Evolutionary conservation across 768 basidiomycete species (phyloP).

Genomic region (Mycena rosella): DNA sequence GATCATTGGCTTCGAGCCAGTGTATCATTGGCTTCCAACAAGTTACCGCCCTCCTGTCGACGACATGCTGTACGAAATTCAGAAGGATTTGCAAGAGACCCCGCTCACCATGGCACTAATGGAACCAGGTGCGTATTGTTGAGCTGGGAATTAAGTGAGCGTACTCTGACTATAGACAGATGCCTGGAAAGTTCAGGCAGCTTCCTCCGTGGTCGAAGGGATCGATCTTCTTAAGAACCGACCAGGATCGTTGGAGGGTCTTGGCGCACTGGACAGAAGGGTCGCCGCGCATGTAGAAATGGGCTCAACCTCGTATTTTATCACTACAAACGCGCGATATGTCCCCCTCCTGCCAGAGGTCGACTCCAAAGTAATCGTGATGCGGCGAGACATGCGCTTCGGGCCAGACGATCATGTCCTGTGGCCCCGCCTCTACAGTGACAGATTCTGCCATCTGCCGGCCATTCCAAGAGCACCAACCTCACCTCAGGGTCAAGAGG

Average conservation of each 20-base stretch:
- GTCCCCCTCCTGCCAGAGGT: slow-evolving; percentile 10
- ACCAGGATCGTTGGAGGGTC: neutral
- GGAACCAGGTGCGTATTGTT: slow-evolving; percentile 1
- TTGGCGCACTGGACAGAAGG: neutral
- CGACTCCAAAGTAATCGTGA: slow-evolving; percentile 8
- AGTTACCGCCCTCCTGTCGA: too few relatives aligned
- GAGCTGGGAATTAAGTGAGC: neutral
- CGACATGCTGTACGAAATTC: neutral
- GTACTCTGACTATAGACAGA: neutral
- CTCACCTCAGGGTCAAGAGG: neutral
- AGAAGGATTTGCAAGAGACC: neutral
- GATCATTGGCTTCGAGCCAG: slow-evolving; percentile 14
- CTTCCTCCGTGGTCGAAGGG: neutral
- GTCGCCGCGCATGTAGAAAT: neutral
- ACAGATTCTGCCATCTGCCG: neutral
- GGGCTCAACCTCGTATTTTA: neutral
- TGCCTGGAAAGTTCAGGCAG: neutral
- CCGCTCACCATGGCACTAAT: slow-evolving; percentile 17
- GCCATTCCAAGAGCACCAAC: neutral
- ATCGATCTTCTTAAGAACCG: neutral
- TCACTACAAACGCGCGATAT: slow-evolving; percentile 13
- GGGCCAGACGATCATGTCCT: slow-evolving; percentile 19
- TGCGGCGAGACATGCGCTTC: slow-evolving; percentile 7
- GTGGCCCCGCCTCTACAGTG: slow-evolving; percentile 2
- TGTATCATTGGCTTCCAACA: too few relatives aligned